Base-by-base conservation (phyloP, 768 basidiomycete species). In the Infundibulicybe gibba region DNA sequence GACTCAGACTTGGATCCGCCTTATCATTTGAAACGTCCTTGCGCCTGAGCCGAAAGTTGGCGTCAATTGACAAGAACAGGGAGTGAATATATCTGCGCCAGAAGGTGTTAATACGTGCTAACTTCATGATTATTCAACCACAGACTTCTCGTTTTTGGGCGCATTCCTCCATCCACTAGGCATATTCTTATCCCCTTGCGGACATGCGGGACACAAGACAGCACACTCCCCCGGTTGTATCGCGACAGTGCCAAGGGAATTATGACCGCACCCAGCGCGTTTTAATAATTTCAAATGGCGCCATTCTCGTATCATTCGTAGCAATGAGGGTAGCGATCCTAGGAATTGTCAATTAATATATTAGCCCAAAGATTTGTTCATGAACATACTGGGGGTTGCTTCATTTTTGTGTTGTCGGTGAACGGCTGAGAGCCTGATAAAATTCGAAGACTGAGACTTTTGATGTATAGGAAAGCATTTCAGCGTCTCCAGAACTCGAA, bases 11-110 rank as follows among this genome's bases (percentile, higher is more conserved):
- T 6, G 65, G 60, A 48, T 67, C 65, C 9, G 33, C 42, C 13
- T 43, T 45, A 12, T 62, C 55, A 10, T 42, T 61, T 3, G 61
- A 64, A 1, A 62, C 54, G 6, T 56, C 41, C 40, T 56, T 55
- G 1, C 62, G 54, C 37, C 65, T 69, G 3, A 69, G 49, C 1
- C 56, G 53, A 43, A 70, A 72, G 44, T 62, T 65, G 15, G 65
- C 63, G 41, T 68, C 65, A 10, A 66, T 53, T 3, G 57, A 56
- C 15, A 68, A 38, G 41, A 65, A 61, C 1, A 65, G 48, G 10
- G 49, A 43, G 49, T 69, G 58, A 0, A 67, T 35, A 25, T 37
- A 57, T 19, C 56, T 65, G 14, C 15, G 30, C 30, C 14, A 41
- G 12, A 39, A 15, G 11, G 34, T 16, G 35, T 32, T 15, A 30